Evolutionary conservation across 805 yeast species (phyloP).

Genomic region (Barnettozyma siamensis): DNA sequence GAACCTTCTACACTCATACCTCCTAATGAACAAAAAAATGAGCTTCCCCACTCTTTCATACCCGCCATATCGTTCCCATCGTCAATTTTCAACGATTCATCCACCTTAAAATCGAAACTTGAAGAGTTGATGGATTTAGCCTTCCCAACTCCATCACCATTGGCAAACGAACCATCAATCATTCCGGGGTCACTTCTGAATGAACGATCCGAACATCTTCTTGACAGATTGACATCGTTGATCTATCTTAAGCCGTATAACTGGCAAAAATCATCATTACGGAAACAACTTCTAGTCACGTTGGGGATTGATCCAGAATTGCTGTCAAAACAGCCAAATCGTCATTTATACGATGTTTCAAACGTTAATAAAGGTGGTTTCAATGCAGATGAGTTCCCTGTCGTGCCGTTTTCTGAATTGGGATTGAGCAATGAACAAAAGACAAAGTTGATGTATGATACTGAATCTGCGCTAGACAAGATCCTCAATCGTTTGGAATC

Average conservation of each 20-base stretch:
- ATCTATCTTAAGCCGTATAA: constrained; percentile 53
- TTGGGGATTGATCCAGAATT: constrained; percentile 62
- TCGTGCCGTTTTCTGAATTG: constrained; percentile 26
- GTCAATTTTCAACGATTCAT: constrained; percentile 8
- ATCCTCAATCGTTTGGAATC: constrained; percentile 11
- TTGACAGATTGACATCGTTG: constrained; percentile 40
- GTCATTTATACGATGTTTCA: no score
- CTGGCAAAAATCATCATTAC: constrained; percentile 64
- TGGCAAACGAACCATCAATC: constrained; percentile 3
- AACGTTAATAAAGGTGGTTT: constrained; percentile 9
- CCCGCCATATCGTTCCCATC: constrained; percentile 14
- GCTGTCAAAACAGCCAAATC: no score
- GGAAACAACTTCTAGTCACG: constrained; percentile 56
- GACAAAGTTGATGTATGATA: constrained; percentile 19
- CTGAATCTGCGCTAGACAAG: constrained; percentile 19
- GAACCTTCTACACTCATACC: no score
- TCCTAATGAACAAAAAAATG: no score
- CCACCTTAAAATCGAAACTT: constrained; percentile 6
- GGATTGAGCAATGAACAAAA: constrained; percentile 29
- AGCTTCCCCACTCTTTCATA: no score
- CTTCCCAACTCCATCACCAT: constrained; percentile 10
- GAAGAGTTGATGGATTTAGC: constrained; percentile 8
- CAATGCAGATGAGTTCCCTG: constrained; percentile 17
- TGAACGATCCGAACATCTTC: constrained; percentile 35
- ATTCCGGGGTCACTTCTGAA: constrained; percentile 14